A percentile compares a stretch with the other conserved stretches of the same genome.
phyloP scores from a whole-genome alignment of 116 monocot genomes.

The Papilionanthe hybrid region DNA sequence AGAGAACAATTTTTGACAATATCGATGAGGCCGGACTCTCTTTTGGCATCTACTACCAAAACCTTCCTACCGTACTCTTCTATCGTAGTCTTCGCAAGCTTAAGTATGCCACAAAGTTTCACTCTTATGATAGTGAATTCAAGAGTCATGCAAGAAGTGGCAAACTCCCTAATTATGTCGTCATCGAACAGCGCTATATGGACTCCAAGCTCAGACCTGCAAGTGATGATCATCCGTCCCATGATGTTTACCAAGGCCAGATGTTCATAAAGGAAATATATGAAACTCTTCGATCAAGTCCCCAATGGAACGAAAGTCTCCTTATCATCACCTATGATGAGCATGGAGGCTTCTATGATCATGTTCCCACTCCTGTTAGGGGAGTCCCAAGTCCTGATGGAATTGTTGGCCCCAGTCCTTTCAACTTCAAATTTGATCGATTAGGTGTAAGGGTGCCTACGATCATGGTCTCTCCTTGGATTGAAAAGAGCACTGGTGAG shows the following conservation, averaged over 20 bases:
- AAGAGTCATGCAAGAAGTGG: conserved; percentile 45
- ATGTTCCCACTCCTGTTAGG: conserved; percentile 65
- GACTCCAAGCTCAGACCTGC: conserved; percentile 53
- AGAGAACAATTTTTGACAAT: conserved; percentile 69
- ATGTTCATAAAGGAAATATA: conserved; percentile 73
- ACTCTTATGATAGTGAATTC: conserved; percentile 48
- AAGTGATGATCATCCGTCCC: conserved; percentile 88
- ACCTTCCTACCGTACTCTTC: conserved; percentile 53
- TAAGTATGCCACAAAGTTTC: conserved; percentile 60
- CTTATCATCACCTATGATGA: conserved; percentile 91
- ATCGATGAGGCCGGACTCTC: conserved; percentile 50
- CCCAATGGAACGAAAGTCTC: conserved; percentile 81
- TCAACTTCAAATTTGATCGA: conserved; percentile 63
- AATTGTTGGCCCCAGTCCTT: conserved; percentile 60
- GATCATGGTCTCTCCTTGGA: conserved; percentile 96
- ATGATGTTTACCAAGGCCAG: conserved; percentile 81
- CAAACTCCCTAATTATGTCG: conserved; percentile 64
- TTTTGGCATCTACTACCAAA: conserved; percentile 62
- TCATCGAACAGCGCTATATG: conserved; percentile 76
- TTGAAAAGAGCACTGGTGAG: conserved; percentile 83
- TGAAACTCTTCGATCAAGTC: conserved; percentile 67
- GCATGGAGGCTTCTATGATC: conserved; percentile 87
- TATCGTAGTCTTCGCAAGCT: conserved; percentile 68
- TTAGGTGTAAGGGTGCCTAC: conserved; percentile 87
- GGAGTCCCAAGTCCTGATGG: conserved; percentile 91